Evolutionary conservation across 2,329 filamentous ascomycete species (phyloP).

Genomic region (Dothideomycetes sp.): DNA sequence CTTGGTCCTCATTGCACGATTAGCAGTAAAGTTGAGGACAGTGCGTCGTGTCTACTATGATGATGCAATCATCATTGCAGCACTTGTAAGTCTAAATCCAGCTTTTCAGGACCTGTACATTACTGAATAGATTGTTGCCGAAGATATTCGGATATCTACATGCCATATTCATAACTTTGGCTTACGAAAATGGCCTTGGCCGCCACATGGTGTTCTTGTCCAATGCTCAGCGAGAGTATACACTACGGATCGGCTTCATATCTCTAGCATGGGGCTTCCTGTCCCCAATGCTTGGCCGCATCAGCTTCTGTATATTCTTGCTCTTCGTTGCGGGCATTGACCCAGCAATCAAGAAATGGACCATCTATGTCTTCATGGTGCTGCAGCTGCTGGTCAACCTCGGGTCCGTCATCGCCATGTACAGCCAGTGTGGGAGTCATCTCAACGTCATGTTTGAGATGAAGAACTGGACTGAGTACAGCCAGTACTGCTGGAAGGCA

Average conservation of each 20-base stretch:
- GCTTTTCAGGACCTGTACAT: neutral
- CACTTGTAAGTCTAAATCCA: constrained; percentile 10
- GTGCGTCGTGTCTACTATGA: constrained; percentile 17
- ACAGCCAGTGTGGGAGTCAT: constrained; percentile 16
- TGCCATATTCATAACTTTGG: constrained; percentile 13
- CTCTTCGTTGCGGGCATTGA: constrained; percentile 18
- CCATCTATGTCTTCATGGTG: constrained; percentile 16
- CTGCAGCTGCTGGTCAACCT: constrained; percentile 17
- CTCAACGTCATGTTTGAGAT: constrained; percentile 13
- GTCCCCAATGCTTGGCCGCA: constrained; percentile 16
- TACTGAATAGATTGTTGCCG: neutral
- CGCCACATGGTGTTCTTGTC: constrained; percentile 16
- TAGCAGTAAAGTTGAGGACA: constrained; percentile 14
- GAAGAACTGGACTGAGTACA: constrained; percentile 2
- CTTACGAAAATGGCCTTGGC: constrained; percentile 15
- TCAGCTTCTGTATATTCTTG: constrained; percentile 19
- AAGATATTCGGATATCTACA: constrained; percentile 14
- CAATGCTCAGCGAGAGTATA: constrained; percentile 8
- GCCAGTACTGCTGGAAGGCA: constrained; percentile 13
- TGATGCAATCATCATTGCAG: constrained; percentile 16
- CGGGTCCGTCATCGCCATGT: constrained; percentile 14
- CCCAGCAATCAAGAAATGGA: constrained; percentile 16
- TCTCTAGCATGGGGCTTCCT: constrained; percentile 16
- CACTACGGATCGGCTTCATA: constrained; percentile 14
- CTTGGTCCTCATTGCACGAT: constrained; percentile 13